Base-by-base conservation (phyloP, 192 early-diverging fungal genomes). In the Blastocladiella britannica region DNA sequence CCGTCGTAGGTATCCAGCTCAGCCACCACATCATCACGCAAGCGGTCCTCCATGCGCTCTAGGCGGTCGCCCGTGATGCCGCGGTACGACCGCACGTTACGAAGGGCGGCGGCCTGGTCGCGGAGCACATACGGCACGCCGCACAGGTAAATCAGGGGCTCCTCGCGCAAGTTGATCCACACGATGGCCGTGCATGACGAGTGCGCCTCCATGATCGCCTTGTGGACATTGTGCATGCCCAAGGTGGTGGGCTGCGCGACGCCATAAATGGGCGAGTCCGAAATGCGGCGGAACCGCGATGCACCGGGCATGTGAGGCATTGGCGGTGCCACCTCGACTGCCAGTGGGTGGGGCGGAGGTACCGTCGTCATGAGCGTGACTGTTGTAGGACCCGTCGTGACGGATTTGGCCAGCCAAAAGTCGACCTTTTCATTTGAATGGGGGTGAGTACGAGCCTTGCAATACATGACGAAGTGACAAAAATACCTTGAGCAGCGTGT, bases 91-190 rank as follows among this genome's bases (percentile, higher is more conserved):
- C 72, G 69, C 0, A 77, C 72, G 60, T 82, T 82, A 7, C 80
- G 71, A 5, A 82, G 59, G 6, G 80, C 79, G 54, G 74, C 58
- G 52, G 63, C 72, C 30, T 69, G 62, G 57, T 82, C 78, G 8
- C 80, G 64, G 5, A 82, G 67, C 1, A 82, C 80, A 54, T 80
- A 77, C 4, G 80, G 78, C n/a, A 75, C 65, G 24, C 75, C 76
- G 55, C 79, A 79, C 53, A 82, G 70, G 58, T 82, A 82, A 25
- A 78, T 75, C 25, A 82, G 69, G 9, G 80, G 80, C 54, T 82
- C 80, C 59, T 82, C 80, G 29, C 80, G 67, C n/a, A 81, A 55
- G 58, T 82, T 82, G 53, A 80, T 79, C 76, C 77, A 79, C n/a
- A 75, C 43, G 25, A 79, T 64, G 9, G 57, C 62, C 28, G 55